Evolutionary conservation across 768 basidiomycete genomes (phyloP), one percentile per base, ranked within the genome.

Genomic region (Mycena olivaceomarginata): DNA sequence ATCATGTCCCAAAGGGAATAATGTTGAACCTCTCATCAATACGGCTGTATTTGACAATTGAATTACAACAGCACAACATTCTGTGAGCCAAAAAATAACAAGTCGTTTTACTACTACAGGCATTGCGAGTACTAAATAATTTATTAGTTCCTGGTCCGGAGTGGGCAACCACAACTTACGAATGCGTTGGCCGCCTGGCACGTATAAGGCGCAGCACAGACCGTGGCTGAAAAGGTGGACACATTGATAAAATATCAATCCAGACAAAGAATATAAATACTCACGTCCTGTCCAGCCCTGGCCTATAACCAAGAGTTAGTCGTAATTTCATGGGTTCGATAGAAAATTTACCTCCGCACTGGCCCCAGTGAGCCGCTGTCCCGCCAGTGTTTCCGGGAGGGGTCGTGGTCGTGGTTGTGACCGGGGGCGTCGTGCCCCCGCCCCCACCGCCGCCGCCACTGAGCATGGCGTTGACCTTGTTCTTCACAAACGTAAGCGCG

Each of bases 401-500:
- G 2, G 53, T 70, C 2, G 72, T 67, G 4, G 63, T 48, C 4
- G 48, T 53, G 37, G 37, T n/a, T 12, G 40, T 80, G 16, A 71
- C 45, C 62, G 60, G 25, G 1, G 46, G 31, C 4, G 31, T 4
- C 31, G 31, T 31, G 31, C 31, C 31, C 4, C 31, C 31, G 31
- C 31, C 31, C 31, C 31, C 31, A 37, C 79, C 16, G 13, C 48
- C 48, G 51, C 31, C 31, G 31, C 31, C 31, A 3, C 31, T 31
- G 31, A 81, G 46, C 77, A 75, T 11, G 22, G 85, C 81, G 70
- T 79, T 82, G 31, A 85, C 81, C 75, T 83, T 80, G 74, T 77
- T 73, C 72, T 82, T 82, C 64, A 85, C 82, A 77, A 85, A 85
- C 2, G 84, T 78, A 65, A 85, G 77, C 6, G 84, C 84, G 37